These are phyloP conservation scores for Triticum dicoccoides DNA, from an alignment of 176 grass and related monocot species.

Conservation along the genomic window DNA sequence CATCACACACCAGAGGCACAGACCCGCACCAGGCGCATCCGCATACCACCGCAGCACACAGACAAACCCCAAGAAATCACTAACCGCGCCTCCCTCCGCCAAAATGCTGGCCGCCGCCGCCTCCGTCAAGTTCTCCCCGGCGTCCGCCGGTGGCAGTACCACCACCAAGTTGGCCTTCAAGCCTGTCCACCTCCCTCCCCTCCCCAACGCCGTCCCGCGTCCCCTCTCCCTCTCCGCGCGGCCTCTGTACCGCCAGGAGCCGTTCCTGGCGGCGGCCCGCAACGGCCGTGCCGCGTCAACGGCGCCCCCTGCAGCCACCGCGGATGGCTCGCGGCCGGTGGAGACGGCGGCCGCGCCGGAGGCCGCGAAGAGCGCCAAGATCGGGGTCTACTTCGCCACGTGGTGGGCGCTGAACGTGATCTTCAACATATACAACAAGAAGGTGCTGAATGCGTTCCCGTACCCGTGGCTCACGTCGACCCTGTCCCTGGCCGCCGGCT, in stretches of 20 bases:
- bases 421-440: constrained; percentile 99
- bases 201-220: not conserved
- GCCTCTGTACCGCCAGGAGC: constrained; percentile 51
- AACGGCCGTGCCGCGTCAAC: constrained; percentile 13
- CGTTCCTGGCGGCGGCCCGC: constrained; percentile 7
- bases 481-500: constrained; percentile 88
- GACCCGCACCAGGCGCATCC: not conserved
- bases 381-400: constrained; percentile 88
- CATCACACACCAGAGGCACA: not conserved
- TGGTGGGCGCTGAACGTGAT: constrained; percentile 98
- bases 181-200: constrained; percentile 45
- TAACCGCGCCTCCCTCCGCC: not conserved
- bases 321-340: constrained; percentile 30
- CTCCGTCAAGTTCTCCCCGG: constrained; percentile 38
- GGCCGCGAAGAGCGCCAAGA: constrained; percentile 44
- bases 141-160: not conserved
- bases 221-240: constrained; percentile 39
- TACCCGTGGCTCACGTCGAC: constrained; percentile 91
- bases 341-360: constrained; percentile 16
- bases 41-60: not conserved
- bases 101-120: constrained; percentile 38
- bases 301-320: constrained; percentile 36
- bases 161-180: constrained; percentile 22
- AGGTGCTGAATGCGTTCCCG: constrained; percentile 90
- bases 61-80: not conserved